Evolutionary conservation across 73 alveolate genomes (phyloP), one percentile per base, ranked within the genome.

Genomic region (Paramecium tetraurelia): DNA sequence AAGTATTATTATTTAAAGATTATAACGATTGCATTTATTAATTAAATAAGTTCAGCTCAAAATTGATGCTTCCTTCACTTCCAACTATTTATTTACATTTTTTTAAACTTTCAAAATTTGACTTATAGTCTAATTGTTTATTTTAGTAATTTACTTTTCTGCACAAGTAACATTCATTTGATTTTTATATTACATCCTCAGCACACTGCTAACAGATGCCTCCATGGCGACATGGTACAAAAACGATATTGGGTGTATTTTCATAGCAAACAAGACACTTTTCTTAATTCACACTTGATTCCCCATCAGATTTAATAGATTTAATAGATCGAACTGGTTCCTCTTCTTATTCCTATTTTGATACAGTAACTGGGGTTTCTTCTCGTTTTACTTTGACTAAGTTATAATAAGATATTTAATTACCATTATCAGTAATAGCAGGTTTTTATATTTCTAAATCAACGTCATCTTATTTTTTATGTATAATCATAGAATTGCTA

Each of bases 201-300:
- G 86, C 86, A 72, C 86, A 72, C 14, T 72, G 9, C 40, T 72
- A 20, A 24, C 86, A 72, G 6, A 72, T 72, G 14, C 86, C 86
- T 38, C 90, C 90, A 80, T 80, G 90, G 4, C 90, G 48, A 48
- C 90, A 80, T 40, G 90, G 90, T 20, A 80, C 27, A 48, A 80
- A 80, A 5, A 80, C 90, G 3, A 80, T 80, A 80, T 80, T 48
- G 2, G 90, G 90, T n/a, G 0, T 4, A 44, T 80, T 44, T 46
- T 80, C 90, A 80, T 80, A 80, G 14, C 90, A 80, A 21, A 80
- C 90, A 38, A 80, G 44, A 46, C 90, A 80, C 22, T 80, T 80
- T 1, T 80, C 90, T 22, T 22, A 27, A 46, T 44, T 44, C 11
- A 43, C 44, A 80, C 90, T 80, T 3, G 48, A 44, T 44, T 80